Conservation (phyloP, 176 grass and related monocot genomes). For the Alopecurus myosuroides region DNA sequence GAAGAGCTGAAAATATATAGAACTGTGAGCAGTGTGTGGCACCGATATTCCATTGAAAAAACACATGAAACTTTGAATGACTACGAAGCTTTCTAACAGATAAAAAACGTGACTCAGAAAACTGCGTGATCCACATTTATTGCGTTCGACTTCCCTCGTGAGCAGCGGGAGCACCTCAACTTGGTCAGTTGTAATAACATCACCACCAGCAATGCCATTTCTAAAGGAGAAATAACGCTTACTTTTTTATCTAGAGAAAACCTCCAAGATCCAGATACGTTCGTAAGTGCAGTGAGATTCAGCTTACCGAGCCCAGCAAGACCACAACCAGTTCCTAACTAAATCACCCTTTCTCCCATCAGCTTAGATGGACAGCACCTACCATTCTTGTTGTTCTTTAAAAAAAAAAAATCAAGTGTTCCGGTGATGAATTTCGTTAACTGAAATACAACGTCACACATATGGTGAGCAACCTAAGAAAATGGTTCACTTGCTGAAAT, state of each 20-base stretch:
- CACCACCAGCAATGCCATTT: too few relatives aligned
- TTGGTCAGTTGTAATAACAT: too few relatives aligned
- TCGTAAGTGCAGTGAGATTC: neutral
- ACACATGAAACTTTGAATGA: neutral
- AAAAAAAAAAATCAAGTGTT: neutral
- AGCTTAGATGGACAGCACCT: conserved; percentile 70
- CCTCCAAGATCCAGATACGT: neutral
- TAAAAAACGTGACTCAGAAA: too few relatives aligned
- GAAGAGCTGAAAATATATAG: too few relatives aligned
- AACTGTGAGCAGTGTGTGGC: neutral
- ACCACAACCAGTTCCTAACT: conserved; percentile 88
- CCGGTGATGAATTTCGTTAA: too few relatives aligned
- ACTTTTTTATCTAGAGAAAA: neutral
- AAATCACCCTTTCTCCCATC: conserved; percentile 78
- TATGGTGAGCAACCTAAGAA: neutral
- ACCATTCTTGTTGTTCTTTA: too few relatives aligned
- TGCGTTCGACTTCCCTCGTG: too few relatives aligned
- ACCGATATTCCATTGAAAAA: neutral
- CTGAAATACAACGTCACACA: too few relatives aligned
- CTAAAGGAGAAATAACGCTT: conserved; percentile 23
- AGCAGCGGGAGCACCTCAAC: too few relatives aligned
- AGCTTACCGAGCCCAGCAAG: conserved; percentile 72
- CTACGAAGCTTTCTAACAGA: too few relatives aligned
- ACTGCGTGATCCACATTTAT: too few relatives aligned
- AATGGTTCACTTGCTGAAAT: neutral